Percentiles rank a stretch among this genome's conserved stretches.
Evolutionary conservation across 1,139 yeast species (phyloP).

Genomic region (Pichia sp.): DNA sequence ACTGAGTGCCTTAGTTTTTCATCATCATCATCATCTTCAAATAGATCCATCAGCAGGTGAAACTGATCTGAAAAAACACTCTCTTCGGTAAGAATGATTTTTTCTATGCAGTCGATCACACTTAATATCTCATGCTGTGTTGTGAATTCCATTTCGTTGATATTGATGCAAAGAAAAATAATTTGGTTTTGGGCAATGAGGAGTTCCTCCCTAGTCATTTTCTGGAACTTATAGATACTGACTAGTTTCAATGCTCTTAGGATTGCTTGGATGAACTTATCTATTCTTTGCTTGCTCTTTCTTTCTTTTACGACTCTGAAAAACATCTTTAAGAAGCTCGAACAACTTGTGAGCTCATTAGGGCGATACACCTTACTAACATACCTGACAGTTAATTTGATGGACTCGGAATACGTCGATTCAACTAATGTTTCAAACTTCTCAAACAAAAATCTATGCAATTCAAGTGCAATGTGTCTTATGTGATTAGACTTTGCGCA

Average conservation of each 20-base stretch:
- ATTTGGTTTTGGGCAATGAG: constrained; percentile 31
- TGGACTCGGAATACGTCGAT: constrained; percentile 58
- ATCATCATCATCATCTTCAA: constrained; percentile 21
- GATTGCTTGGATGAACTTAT: constrained; percentile 41
- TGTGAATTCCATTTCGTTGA: constrained; percentile 37
- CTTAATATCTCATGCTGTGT: constrained; percentile 40
- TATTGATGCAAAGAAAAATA: constrained; percentile 37
- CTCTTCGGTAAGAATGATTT: constrained; percentile 32
- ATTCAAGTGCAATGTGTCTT: constrained; percentile 43
- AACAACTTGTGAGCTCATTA: constrained; percentile 19
- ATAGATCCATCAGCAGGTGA: constrained; percentile 18
- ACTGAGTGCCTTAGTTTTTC: constrained; percentile 21
- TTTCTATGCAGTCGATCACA: constrained; percentile 25
- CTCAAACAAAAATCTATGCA: constrained; percentile 54
- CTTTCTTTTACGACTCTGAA: constrained; percentile 43
- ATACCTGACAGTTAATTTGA: constrained; percentile 51
- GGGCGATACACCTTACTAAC: constrained; percentile 31
- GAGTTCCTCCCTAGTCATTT: constrained; percentile 44
- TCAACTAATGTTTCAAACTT: constrained; percentile 71
- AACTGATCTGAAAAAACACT: constrained; percentile 31
- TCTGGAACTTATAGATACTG: constrained; percentile 39
- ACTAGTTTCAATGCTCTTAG: constrained; percentile 35
- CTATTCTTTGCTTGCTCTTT: constrained; percentile 44
- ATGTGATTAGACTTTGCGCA: constrained; percentile 47
- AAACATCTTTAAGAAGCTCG: constrained; percentile 33